Percentiles rank a stretch among this genome's conserved stretches.
These are phyloP conservation scores for Spirogloea muscicola DNA, from an alignment of 139 green algal species.

Conservation along the genomic window DNA sequence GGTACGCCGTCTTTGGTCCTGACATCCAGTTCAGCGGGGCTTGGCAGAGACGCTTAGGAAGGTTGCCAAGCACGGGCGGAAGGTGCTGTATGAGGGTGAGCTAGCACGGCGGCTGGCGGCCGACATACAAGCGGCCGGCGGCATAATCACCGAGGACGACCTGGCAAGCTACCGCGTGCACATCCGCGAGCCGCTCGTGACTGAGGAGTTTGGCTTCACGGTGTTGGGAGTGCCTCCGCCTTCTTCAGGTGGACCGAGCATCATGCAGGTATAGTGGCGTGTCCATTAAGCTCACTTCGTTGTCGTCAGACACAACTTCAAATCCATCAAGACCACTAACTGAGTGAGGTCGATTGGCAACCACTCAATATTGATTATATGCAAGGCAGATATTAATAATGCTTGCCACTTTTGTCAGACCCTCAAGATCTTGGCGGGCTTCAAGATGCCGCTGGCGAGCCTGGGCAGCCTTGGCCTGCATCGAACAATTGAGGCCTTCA, in stretches of 20 bases:
- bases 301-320: too few relatives aligned
- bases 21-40: too few relatives aligned
- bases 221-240: conserved; percentile 60
- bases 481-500: conserved; percentile 68
- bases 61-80: conserved; percentile 49
- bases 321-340: too few relatives aligned
- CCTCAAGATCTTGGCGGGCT: conserved; percentile 47
- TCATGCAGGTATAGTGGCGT: conserved; percentile 22
- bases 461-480: conserved; percentile 38
- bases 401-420: neutral
- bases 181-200: conserved; percentile 46
- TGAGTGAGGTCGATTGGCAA: too few relatives aligned
- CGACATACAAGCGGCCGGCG: conserved; percentile 69
- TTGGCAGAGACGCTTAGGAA: conserved; percentile 52
- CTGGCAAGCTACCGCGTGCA: conserved; percentile 44
- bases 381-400: too few relatives aligned
- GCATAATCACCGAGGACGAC: conserved; percentile 69
- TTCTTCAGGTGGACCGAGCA: conserved; percentile 49
- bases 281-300: too few relatives aligned
- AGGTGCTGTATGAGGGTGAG: conserved; percentile 54
- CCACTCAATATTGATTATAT: too few relatives aligned
- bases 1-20: too few relatives aligned
- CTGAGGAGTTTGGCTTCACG: conserved; percentile 34
- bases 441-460: conserved; percentile 47
- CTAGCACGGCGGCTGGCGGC: conserved; percentile 46